Conservation (phyloP, 257 asterid genomes). For the Coffea eugenioides region DNA sequence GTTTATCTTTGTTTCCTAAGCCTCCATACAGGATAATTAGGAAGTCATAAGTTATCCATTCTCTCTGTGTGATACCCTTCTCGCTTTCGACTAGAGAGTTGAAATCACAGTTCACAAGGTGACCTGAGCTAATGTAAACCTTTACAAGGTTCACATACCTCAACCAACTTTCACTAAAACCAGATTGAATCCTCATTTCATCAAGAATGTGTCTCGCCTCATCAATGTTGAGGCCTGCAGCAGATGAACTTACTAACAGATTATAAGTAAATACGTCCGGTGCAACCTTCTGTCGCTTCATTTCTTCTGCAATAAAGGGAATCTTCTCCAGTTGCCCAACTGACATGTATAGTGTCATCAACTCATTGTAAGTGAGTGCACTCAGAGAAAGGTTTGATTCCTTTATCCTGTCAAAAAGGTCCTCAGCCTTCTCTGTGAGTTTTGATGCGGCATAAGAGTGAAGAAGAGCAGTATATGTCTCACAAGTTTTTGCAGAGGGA, state of each 20-base stretch:
- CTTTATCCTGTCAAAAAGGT: conserved; percentile 55
- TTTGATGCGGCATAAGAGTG: conserved; percentile 73
- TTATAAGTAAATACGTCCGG: conserved; percentile 79
- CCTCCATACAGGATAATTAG: conserved; percentile 72
- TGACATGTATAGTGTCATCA: conserved; percentile 84
- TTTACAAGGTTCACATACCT: conserved; percentile 66
- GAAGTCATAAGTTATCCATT: conserved; percentile 80
- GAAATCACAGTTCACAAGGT: conserved; percentile 48
- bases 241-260: conserved; percentile 78
- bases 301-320: conserved; percentile 47
- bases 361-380: conserved; percentile 82
- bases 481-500: conserved; percentile 57
- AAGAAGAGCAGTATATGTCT: conserved; percentile 91
- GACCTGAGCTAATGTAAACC: conserved; percentile 54
- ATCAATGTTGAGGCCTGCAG: conserved; percentile 69
- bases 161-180: conserved; percentile 57
- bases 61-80: conserved; percentile 70
- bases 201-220: conserved; percentile 64
- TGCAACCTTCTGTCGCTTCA: conserved; percentile 56
- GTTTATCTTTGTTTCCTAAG: conserved; percentile 63
- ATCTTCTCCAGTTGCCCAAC: conserved; percentile 85
- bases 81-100: conserved; percentile 59
- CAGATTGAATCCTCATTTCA: conserved; percentile 45
- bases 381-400: conserved; percentile 53
- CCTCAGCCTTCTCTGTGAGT: conserved; percentile 74